Evolutionary conservation across 768 basidiomycete genomes (phyloP), one percentile per base, ranked within the genome.

Genomic region (Lactarius evosmus): DNA sequence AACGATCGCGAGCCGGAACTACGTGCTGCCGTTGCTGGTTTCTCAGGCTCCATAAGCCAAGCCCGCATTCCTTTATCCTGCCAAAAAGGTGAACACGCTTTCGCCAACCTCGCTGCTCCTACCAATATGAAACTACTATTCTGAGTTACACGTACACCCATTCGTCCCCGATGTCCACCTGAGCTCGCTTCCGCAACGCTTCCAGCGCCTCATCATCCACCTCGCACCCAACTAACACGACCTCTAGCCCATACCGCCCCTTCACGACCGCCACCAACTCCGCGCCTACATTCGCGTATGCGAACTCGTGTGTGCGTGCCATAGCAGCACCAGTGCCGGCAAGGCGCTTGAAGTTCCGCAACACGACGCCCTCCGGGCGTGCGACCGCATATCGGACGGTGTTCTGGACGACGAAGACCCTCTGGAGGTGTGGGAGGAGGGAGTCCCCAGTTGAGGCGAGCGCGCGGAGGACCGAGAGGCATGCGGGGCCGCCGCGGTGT

Each of bases 401-500:
- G n/a, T 49, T 55, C 54, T 41, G 54, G 14, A 61, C 38, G 7
- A 61, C 29, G 40, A 49, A 61, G 14, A 65, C 17, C 8, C 8
- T 61, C 50, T 61, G 64, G 12, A 65, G 64, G 49, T 52, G 27
- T 8, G 64, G 55, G 16, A 65, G 55, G 25, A 65, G 55, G 4
- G 7, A 0, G n/a, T 34, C 33, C 8, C 7, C 19, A 4, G 19
- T 30, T 11, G 46, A 49, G 9, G 59, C 30, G 14, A 53, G 7
- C 3, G 17, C 3, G 5, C 25, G 30, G 14, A 51, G 59, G 54
- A 61, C 52, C 4, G 16, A 38, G 54, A 52, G 4, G 51, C 51
- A 34, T n/a, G 17, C 16, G 38, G 7, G 7, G 46, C 19, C 46
- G 1, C 63, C 49, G 2, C 33, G 30, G 0, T 57, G 40, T 6